Base-by-base conservation (phyloP, 352 stramenopile species). In the Globisporangium radiosum region DNA sequence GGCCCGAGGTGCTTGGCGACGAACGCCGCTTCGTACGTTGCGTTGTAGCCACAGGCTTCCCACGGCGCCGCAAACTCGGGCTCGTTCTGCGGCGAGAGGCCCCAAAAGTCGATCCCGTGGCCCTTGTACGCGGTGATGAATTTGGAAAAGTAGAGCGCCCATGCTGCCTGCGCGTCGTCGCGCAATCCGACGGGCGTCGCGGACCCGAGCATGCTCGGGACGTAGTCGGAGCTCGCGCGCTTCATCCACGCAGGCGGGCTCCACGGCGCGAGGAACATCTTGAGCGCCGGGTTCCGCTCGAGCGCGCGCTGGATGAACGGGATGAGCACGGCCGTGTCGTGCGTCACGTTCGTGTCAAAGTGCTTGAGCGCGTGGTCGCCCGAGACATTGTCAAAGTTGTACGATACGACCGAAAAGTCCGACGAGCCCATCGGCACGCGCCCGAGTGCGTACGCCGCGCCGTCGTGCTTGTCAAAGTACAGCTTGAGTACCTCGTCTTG, bases 131-230 rank as follows among this genome's bases (percentile, higher is more conserved):
- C 91, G 33, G 71, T 73, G 54, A 97, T 94, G 56, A 96, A 98
- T 64, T 92, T 93, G 59, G 86, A 93, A 69, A 97, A 96, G 69
- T 97, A 97, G 8, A 91, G 62, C 2, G 91, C 92, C 88, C 86
- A 97, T 1, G 88, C 70, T 17, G 71, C 60, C 5, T 85, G 76
- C 17, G 82, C 70, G 17, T 87, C 68, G 56, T 74, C 60, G 36
- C 68, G 66, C 7, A 92, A 60, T 5, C 80, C 83, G 10, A 80
- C 64, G 3, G 83, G 83, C 15, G 62, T 61, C 7, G 69, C 70
- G 0, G 83, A 90, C 17, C 78, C 75, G 1, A 86, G 57, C 77
- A 92, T 85, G 49, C 74, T 86, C 1, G 90, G 74, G 9, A 67
- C 56, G 44, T 90, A 82, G 37, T 90, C 53, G 10, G 72, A 54